A percentile compares a stretch with the other conserved stretches of the same genome.
Evolutionary conservation across 805 yeast species (phyloP).

Genomic region (Teunomyces lycoperdinae): DNA sequence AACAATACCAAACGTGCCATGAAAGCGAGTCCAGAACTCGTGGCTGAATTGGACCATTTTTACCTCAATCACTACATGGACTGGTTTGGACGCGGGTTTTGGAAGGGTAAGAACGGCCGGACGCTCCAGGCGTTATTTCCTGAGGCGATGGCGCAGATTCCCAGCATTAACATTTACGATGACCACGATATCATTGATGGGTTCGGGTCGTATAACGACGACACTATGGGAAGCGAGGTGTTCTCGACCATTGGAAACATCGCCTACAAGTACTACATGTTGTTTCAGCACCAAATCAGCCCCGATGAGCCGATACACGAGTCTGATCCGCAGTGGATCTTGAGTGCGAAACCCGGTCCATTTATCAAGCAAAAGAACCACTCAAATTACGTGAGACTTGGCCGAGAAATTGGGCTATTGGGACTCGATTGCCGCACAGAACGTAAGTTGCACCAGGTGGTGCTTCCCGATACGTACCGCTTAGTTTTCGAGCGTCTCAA

Average conservation of each 20-base stretch:
- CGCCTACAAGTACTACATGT: slow-evolving; percentile 83
- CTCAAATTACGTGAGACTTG: slow-evolving; percentile 70
- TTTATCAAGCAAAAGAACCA: slow-evolving; percentile 66
- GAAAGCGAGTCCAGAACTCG: slow-evolving; percentile 47
- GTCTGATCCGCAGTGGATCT: slow-evolving; percentile 56
- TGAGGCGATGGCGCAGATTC: slow-evolving; percentile 75
- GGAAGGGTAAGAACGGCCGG: slow-evolving; percentile 67
- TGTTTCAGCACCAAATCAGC: slow-evolving; percentile 83
- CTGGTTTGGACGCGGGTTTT: slow-evolving; percentile 91
- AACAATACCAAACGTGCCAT: slow-evolving; percentile 40
- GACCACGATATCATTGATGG: slow-evolving; percentile 98
- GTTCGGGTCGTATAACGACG: slow-evolving; percentile 80
- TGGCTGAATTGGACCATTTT: slow-evolving; percentile 55
- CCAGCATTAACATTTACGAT: slow-evolving; percentile 82
- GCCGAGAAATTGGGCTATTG: slow-evolving; percentile 64
- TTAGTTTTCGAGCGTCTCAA: slow-evolving; percentile 57
- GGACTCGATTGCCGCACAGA: slow-evolving; percentile 96
- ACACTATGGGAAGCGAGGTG: slow-evolving; percentile 68
- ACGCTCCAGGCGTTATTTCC: slow-evolving; percentile 71
- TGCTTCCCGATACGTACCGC: slow-evolving; percentile 55
- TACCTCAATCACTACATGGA: slow-evolving; percentile 71
- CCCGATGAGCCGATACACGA: slow-evolving; percentile 38
- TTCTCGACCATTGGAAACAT: slow-evolving; percentile 70
- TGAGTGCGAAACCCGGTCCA: slow-evolving; percentile 58
- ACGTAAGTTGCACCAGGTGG: slow-evolving; percentile 60